phyloP scores from a whole-genome alignment of 139 green algal species.

The Tetraselmis striata region DNA sequence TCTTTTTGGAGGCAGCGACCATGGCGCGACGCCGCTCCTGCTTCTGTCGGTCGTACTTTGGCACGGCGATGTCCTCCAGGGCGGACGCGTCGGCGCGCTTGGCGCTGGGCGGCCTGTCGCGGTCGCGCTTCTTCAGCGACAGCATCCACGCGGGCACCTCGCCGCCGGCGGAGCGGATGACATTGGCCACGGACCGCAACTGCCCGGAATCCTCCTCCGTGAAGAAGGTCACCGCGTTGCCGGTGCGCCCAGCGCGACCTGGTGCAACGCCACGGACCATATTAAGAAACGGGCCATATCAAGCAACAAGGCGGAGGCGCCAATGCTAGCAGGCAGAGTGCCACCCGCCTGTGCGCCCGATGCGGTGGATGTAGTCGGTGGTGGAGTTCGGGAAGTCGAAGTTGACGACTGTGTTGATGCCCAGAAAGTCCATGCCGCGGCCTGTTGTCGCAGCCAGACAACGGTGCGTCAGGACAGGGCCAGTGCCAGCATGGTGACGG shows the following conservation, averaged over 20 bases:
- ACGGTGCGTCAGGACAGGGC: too few relatives aligned
- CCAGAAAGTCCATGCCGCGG: slow-evolving; percentile 86
- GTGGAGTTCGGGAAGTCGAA: slow-evolving; percentile 86
- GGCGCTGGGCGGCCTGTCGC: neutral
- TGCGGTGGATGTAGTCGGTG: slow-evolving; percentile 86
- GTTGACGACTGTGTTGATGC: slow-evolving; percentile 90
- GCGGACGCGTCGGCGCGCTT: neutral
- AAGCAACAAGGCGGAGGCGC: too few relatives aligned
- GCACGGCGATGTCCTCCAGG: neutral
- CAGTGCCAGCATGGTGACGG: too few relatives aligned
- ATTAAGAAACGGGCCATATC: too few relatives aligned
- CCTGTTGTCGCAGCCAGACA: too few relatives aligned
- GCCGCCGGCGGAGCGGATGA: slow-evolving; percentile 48
- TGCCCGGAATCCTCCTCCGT: slow-evolving; percentile 62
- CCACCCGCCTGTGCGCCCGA: slow-evolving; percentile 30
- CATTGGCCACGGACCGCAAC: slow-evolving; percentile 70
- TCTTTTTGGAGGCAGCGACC: neutral
- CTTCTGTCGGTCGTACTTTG: neutral
- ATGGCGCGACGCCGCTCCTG: neutral
- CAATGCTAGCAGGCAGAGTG: neutral
- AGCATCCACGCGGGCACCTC: slow-evolving; percentile 71
- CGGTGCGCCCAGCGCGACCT: slow-evolving; percentile 7
- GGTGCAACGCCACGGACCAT: neutral
- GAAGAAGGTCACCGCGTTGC: slow-evolving; percentile 80
- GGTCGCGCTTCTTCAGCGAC: slow-evolving; percentile 37